A percentile compares a stretch with the other conserved stretches of the same genome.
phyloP scores from a whole-genome alignment of 345 rosid genomes.

The Kandelia obovata region DNA sequence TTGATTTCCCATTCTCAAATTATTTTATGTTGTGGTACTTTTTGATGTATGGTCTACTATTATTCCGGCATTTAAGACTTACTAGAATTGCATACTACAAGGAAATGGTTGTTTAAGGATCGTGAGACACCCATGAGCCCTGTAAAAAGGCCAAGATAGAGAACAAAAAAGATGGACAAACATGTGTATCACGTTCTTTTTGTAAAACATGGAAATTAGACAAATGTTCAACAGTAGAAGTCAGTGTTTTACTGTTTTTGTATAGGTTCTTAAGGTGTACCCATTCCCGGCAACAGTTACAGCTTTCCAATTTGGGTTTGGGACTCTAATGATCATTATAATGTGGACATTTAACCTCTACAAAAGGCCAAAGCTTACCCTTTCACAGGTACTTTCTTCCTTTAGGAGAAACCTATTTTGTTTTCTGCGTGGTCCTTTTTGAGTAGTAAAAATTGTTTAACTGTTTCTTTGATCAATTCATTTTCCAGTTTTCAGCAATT shows the following conservation, averaged over 20 bases:
- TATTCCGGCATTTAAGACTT: no score
- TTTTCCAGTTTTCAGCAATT: slow-evolving; percentile 57
- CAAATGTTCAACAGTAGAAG: not conserved
- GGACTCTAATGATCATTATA: slow-evolving; percentile 45
- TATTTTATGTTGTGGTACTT: no score
- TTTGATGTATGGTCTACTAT: no score
- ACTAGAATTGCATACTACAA: no score
- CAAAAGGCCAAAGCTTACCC: slow-evolving; percentile 52
- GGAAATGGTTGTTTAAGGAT: no score
- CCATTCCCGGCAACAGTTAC: slow-evolving; percentile 86
- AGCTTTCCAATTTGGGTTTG: slow-evolving; percentile 76
- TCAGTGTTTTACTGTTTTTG: not conserved
- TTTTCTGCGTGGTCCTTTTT: no score
- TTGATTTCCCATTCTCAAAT: no score
- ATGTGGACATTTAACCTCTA: slow-evolving; percentile 77
- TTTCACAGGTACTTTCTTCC: slow-evolving; percentile 49
- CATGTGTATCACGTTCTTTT: no score
- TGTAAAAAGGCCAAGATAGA: no score
- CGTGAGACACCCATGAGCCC: no score
- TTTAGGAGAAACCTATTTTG: not conserved
- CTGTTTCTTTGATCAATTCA: not conserved
- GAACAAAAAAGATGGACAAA: no score
- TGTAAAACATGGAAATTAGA: not conserved
- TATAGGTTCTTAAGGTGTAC: slow-evolving; percentile 64
- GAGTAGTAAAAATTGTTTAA: not conserved